phyloP scores from a whole-genome alignment of 2,329 filamentous ascomycete species.

The Fusarium dimerum region DNA sequence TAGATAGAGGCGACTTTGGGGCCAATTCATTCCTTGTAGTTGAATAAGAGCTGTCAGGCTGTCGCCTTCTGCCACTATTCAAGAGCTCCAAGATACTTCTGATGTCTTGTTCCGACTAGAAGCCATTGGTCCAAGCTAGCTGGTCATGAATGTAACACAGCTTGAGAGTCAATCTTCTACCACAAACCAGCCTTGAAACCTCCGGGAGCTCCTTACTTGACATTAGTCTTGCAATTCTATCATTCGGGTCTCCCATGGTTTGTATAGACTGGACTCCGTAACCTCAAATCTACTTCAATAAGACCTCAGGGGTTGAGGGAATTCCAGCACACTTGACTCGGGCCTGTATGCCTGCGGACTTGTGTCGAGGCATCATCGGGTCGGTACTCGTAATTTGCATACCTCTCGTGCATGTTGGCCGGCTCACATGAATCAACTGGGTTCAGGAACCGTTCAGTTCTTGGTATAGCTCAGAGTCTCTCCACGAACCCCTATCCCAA shows the following conservation, averaged over 20 bases:
- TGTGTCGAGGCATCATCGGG: conserved; percentile 16
- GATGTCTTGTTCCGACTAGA: no score
- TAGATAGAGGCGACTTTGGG: no score
- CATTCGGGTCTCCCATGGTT: not conserved
- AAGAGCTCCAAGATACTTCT: no score
- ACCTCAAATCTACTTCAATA: not conserved
- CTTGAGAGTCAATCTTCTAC: no score
- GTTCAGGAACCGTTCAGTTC: conserved; percentile 8
- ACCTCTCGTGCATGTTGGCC: conserved; percentile 33
- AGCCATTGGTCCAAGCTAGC: no score
- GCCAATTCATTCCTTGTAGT: no score
- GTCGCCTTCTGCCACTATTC: no score
- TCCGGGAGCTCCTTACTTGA: no score
- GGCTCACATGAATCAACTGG: conserved; percentile 36
- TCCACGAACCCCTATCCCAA: conserved; percentile 3
- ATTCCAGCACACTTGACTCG: conserved; percentile 10
- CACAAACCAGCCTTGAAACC: no score
- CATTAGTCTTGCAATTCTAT: no score
- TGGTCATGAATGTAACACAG: no score
- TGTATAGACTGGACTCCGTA: not conserved
- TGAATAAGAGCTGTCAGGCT: no score
- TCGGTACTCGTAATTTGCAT: conserved; percentile 29
- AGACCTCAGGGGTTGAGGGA: conserved; percentile 8
- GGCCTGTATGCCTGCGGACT: conserved; percentile 16
- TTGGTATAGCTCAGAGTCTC: conserved; percentile 13